Base-by-base conservation (phyloP, 106 monocot species). In the Acorus gramineus region DNA sequence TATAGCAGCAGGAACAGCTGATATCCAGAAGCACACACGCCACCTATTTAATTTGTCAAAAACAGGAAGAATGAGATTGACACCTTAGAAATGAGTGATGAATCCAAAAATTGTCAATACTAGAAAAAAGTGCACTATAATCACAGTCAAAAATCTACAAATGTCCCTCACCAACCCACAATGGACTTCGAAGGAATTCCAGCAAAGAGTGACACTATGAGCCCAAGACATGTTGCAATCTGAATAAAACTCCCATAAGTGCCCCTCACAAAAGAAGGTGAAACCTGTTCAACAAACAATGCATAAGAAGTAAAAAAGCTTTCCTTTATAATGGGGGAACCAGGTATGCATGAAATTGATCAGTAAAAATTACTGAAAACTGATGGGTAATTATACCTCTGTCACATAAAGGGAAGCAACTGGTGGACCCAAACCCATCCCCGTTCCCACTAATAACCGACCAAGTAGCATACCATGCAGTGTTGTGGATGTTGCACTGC, bases 231-330 rank as follows among this genome's bases (percentile, higher is more conserved):
- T 52, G 98, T 99, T 48, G 92, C 91, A 73, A 99, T 86, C 71
- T 99, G 98, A 83, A 92, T 84, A 42, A 99, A 82, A 65, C 98
- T 89, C 60, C 98, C 98, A 78, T 99, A 92, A 28, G 98, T 99
- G 7, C 98, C 98, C 66, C 98, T 85, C 57, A 99, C 77, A 70
- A 73, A 79, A 56, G 98, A 61, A 64, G 98, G 98, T 69, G 98
- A 99, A 76, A 99, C 77, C 98, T 99, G 70, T 8, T 49, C 42
- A 55, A 42, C 60, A 51, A 66, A 5, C n/a, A 53, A 11, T 14
- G 11, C 49, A n/a, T 46, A 13, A 3, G 47, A 46, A 55, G n/a
- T 65, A 4, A 48, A 9, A 56, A 13, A 54, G 11, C 8, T 47
- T 5, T 28, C 4, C 4, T 6, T 5, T 45, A 14, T 6, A 52